phyloP scores from a whole-genome alignment of 768 basidiomycete species.

The Agaricus blazei region DNA sequence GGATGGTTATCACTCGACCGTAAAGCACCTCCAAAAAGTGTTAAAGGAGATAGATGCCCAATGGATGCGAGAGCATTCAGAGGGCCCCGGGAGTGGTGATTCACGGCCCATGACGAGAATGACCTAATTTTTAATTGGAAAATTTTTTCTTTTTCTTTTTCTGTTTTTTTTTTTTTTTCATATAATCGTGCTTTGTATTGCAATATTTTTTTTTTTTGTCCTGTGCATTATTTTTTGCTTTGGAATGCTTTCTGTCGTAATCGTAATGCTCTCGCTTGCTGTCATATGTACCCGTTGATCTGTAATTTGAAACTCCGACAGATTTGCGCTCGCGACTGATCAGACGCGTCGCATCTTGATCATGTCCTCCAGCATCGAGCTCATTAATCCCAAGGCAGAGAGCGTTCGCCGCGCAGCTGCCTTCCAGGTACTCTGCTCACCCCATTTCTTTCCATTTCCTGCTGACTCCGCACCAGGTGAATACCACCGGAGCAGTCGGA shows the following conservation, averaged over 20 bases:
- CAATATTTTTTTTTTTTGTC: neutral
- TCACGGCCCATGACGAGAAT: constrained; percentile 3
- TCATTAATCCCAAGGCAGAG: constrained; percentile 96
- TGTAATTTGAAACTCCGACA: constrained; percentile 6
- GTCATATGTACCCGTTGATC: neutral
- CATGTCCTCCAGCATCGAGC: constrained; percentile 82
- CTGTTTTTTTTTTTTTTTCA: neutral
- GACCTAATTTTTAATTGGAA: neutral
- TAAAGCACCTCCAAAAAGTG: constrained; percentile 41
- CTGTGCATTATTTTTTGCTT: neutral
- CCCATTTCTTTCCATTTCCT: neutral
- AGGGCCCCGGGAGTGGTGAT: constrained; percentile 1
- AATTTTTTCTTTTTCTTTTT: too few species aligned
- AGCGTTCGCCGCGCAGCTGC: constrained; percentile 87
- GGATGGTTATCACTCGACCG: constrained; percentile 37
- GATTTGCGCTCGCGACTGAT: constrained; percentile 4
- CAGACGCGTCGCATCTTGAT: constrained; percentile 10
- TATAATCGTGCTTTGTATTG: neutral
- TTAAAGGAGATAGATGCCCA: constrained; percentile 43
- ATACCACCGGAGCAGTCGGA: constrained; percentile 92
- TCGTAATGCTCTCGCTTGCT: constrained; percentile 8
- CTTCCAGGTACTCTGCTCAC: constrained; percentile 61
- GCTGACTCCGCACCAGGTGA: constrained; percentile 51
- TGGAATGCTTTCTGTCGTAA: constrained; percentile 2
- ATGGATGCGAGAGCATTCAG: constrained; percentile 31